Conservation (phyloP, 2,329 filamentous ascomycete species). For the Botrytis pseudocinerea region DNA sequence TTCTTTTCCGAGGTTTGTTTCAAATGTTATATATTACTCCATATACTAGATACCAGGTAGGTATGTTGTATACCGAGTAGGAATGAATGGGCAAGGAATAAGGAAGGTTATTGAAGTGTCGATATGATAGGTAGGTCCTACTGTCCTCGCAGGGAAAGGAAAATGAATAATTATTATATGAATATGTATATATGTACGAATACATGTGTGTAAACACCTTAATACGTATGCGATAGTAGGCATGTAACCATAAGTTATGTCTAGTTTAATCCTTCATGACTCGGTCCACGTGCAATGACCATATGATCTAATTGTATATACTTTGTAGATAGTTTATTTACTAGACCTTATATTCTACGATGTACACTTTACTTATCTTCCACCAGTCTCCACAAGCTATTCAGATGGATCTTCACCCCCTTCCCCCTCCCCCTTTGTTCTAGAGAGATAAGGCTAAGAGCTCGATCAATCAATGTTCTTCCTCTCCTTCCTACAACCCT, state of each 20-base stretch:
- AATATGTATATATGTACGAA: neutral
- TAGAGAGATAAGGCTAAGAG: conserved; percentile 2
- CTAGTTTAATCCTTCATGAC: neutral
- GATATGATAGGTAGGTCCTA: neutral
- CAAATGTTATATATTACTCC: neutral
- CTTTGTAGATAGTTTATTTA: neutral
- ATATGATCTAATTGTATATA: neutral
- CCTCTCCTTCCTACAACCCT: neutral
- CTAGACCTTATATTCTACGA: neutral
- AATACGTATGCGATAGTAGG: too few relatives aligned
- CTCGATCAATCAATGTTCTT: neutral
- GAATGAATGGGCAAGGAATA: neutral
- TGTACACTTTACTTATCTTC: conserved; percentile 3
- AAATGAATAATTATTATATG: neutral
- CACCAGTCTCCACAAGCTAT: conserved; percentile 4
- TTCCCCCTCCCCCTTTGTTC: neutral
- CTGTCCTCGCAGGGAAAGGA: neutral
- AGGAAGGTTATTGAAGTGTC: neutral
- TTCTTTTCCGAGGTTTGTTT: neutral
- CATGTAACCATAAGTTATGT: too few relatives aligned
- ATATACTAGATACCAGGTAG: neutral
- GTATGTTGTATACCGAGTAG: neutral
- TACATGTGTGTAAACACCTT: too few relatives aligned
- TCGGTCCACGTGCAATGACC: conserved; percentile 3
- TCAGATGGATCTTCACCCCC: neutral